Conservation (phyloP, 2,329 filamentous ascomycete genomes). For the Aspergillus clavatus region DNA sequence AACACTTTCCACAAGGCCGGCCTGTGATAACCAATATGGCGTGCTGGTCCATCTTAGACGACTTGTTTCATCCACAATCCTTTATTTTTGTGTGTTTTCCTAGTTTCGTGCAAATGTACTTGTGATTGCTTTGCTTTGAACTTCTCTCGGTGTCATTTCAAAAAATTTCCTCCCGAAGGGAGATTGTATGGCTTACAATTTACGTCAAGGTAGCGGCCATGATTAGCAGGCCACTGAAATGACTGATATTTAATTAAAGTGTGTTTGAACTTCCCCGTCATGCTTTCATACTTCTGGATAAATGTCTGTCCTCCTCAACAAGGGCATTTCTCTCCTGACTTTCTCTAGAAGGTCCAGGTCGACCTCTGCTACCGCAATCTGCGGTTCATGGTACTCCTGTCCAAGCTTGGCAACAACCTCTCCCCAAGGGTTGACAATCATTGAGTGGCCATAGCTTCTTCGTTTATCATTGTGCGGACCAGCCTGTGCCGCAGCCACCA, state of each 20-base stretch:
- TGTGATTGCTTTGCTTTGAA: not conserved
- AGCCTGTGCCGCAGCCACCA: conserved; percentile 79
- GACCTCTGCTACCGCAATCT: conserved; percentile 50
- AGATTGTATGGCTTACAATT: no score
- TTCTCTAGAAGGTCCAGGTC: conserved; percentile 50
- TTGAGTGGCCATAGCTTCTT: conserved; percentile 76
- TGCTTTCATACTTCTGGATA: conserved; percentile 41
- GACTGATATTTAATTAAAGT: not conserved
- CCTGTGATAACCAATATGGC: conserved; percentile 27
- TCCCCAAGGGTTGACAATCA: conserved; percentile 87
- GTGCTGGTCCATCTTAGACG: conserved; percentile 32
- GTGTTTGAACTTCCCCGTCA: not conserved
- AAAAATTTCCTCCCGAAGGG: no score
- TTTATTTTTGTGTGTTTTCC: conserved; percentile 19
- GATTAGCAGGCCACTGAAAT: not conserved
- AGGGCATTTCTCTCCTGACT: conserved; percentile 53
- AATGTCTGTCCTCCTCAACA: conserved; percentile 52
- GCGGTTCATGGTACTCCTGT: conserved; percentile 42
- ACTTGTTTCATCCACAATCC: conserved; percentile 24
- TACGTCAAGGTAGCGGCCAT: not conserved
- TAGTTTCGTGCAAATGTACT: conserved; percentile 6
- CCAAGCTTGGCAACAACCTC: conserved; percentile 62
- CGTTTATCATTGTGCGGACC: conserved; percentile 71
- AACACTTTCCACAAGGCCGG: conserved; percentile 26
- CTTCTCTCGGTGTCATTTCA: not conserved